Base-by-base conservation (phyloP, 352 stramenopile genomes). In the Pythium plurisporium region DNA sequence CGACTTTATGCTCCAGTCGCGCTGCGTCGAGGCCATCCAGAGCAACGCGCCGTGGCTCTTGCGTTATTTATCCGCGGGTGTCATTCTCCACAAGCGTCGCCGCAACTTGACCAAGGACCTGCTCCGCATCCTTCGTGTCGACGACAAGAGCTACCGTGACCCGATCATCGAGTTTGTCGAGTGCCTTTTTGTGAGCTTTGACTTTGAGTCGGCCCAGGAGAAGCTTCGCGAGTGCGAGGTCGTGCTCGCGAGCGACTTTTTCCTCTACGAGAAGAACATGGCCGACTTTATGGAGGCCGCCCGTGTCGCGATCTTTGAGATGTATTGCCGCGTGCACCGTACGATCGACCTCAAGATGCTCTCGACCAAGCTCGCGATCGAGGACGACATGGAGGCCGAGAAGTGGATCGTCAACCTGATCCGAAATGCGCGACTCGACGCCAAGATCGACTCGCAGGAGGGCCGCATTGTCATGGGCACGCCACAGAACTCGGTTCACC, bases 401-500 rank as follows among this genome's bases (percentile, higher is more conserved):
- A 95, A 97, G 66, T 99, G 96, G 97, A 98, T 99, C 73, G 97
- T 99, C 23, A 97, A 99, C 81, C 73, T 99, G 48, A 99, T 99
- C 70, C 86, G 96, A 51, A 98, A 98, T 72, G 95, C 96, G 14
- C 87, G 96, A 46, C 74, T 98, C 19, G 95, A 99, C 75, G 97
- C 97, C 42, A 99, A 99, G 72, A 99, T 99, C 72, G 96, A 99
- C 81, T 97, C 94, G 20, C 86, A 98, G 65, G 85, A 97, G 51
- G 94, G 94, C 45, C 96, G 89, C 72, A 98, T 99, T 26, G 86
- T 99, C 52, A 99, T 99, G 97, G 95, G 94, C 58, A 83, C 83
- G 56, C 81, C 85, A 52, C 82, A 87, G 53, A 92, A 95, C 67
- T 97, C 81, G 70, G 86, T 98, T 9, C 96, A 99, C 74, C 89